These are phyloP conservation scores for Hypoxylon fuscum DNA, from an alignment of 495 filamentous ascomycete species.

Conservation along the genomic window DNA sequence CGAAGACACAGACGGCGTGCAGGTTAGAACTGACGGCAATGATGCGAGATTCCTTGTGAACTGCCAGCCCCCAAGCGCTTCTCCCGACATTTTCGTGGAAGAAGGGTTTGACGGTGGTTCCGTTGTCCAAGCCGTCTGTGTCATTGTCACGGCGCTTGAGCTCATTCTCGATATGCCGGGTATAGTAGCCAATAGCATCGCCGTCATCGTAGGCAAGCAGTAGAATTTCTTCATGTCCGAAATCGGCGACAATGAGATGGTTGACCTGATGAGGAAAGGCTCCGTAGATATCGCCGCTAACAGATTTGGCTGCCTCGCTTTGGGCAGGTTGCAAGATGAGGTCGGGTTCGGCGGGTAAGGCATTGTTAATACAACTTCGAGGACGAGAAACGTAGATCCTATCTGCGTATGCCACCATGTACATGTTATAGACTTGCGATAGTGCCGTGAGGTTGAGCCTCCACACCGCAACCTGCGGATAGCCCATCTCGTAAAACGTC, in stretches of 20 bases:
- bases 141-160: slow-evolving; percentile 25
- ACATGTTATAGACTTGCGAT: slow-evolving; percentile 65
- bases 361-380: slow-evolving; percentile 66
- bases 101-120: slow-evolving; percentile 57
- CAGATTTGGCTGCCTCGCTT: slow-evolving; percentile 53
- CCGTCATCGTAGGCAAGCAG: slow-evolving; percentile 85
- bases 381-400: slow-evolving; percentile 81
- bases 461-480: slow-evolving; percentile 48
- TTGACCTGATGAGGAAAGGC: slow-evolving; percentile 76
- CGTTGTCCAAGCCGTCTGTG: background rate
- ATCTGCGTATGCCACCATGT: slow-evolving; percentile 78
- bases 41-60: slow-evolving; percentile 79
- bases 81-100: slow-evolving; percentile 77
- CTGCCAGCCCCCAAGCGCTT: slow-evolving; percentile 90
- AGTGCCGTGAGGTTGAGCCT: slow-evolving; percentile 60
- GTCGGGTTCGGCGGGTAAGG: slow-evolving; percentile 65
- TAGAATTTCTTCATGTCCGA: slow-evolving; percentile 84
- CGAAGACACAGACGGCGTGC: slow-evolving; percentile 72
- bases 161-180: slow-evolving; percentile 52
- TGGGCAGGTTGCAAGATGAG: slow-evolving; percentile 72
- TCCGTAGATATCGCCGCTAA: slow-evolving; percentile 66
- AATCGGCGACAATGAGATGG: slow-evolving; percentile 76
- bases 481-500: too few species aligned
- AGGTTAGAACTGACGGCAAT: slow-evolving; percentile 84
- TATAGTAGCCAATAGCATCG: slow-evolving; percentile 84